phyloP scores from a whole-genome alignment of 2,329 filamentous ascomycete genomes.

The Colletotrichum godetiae region DNA sequence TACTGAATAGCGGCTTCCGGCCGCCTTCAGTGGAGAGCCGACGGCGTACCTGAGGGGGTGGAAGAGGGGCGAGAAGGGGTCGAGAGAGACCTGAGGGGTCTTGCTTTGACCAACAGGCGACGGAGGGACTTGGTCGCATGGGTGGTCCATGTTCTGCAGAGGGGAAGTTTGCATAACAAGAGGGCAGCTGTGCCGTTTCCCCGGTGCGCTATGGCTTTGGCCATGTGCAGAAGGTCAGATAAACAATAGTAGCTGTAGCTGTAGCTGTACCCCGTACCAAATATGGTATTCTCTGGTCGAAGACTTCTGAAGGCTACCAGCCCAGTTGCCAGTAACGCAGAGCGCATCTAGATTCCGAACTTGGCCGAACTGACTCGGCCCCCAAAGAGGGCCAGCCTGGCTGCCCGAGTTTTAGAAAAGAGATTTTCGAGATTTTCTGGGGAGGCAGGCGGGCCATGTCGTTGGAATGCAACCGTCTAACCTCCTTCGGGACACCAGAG shows the following conservation, averaged over 20 bases:
- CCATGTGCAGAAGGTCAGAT: constrained; percentile 30
- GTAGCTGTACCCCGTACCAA: background rate
- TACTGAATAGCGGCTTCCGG: background rate
- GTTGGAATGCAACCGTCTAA: constrained; percentile 12
- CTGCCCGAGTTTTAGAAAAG: background rate
- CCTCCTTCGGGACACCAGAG: background rate
- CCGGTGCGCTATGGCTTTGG: constrained; percentile 23
- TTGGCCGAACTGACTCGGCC: constrained; percentile 25
- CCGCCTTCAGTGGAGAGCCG: background rate
- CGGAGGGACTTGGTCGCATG: constrained; percentile 8
- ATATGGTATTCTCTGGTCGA: background rate
- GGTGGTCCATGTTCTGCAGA: constrained; percentile 29
- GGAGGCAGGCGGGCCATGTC: background rate
- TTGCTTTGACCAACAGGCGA: constrained; percentile 1
- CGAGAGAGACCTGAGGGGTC: background rate
- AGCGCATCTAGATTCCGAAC: constrained; percentile 5
- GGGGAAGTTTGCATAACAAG: constrained; percentile 26
- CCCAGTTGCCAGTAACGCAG: background rate
- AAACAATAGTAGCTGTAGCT: constrained; percentile 17
- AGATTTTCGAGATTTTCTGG: background rate
- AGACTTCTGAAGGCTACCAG: background rate
- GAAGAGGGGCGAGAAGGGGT: background rate
- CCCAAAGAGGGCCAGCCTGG: background rate
- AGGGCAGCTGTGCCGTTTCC: constrained; percentile 19
- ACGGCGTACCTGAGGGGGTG: background rate